phyloP scores from a whole-genome alignment of 2,329 filamentous ascomycete species.

The Exophiala lecanii-corni region DNA sequence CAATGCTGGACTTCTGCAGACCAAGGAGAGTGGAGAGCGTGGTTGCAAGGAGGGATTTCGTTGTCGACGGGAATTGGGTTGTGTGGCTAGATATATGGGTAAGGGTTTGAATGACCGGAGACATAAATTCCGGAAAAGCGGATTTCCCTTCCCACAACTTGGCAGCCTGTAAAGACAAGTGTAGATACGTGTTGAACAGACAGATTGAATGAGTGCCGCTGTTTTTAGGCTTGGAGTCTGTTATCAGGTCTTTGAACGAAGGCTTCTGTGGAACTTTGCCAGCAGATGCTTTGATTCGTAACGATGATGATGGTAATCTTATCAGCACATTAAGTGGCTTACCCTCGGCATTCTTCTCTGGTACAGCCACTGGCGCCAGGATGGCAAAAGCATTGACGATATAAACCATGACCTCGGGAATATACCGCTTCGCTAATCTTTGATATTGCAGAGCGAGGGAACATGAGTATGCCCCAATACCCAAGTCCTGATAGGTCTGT shows the following conservation, averaged over 20 bases:
- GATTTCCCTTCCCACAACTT: conserved; percentile 69
- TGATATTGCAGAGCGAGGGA: conserved; percentile 81
- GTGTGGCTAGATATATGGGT: conserved; percentile 48
- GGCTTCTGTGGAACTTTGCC: conserved; percentile 48
- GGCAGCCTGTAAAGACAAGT: conserved; percentile 63
- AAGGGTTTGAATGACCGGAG: conserved; percentile 56
- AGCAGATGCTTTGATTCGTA: conserved; percentile 44
- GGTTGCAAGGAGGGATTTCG: conserved; percentile 41
- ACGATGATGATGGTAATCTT: conserved; percentile 40
- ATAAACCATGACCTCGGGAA: conserved; percentile 85
- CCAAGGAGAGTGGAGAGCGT: conserved; percentile 36
- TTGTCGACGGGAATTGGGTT: conserved; percentile 47
- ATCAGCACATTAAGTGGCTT: conserved; percentile 16
- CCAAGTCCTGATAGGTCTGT: conserved; percentile 60
- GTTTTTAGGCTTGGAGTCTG: conserved; percentile 1
- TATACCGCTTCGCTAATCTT: conserved; percentile 73
- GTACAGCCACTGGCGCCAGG: conserved; percentile 42
- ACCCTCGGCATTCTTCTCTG: conserved; percentile 10
- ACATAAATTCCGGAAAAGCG: conserved; percentile 75
- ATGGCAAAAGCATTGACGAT: conserved; percentile 67
- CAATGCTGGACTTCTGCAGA: conserved; percentile 56
- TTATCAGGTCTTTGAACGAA: conserved; percentile 40
- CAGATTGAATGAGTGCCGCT: conserved; percentile 1
- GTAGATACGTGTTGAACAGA: conserved; percentile 43
- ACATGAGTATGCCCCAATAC: conserved; percentile 71